phyloP scores from a whole-genome alignment of 108 stramenopile genomes.

The Skeletonema costatum region DNA sequence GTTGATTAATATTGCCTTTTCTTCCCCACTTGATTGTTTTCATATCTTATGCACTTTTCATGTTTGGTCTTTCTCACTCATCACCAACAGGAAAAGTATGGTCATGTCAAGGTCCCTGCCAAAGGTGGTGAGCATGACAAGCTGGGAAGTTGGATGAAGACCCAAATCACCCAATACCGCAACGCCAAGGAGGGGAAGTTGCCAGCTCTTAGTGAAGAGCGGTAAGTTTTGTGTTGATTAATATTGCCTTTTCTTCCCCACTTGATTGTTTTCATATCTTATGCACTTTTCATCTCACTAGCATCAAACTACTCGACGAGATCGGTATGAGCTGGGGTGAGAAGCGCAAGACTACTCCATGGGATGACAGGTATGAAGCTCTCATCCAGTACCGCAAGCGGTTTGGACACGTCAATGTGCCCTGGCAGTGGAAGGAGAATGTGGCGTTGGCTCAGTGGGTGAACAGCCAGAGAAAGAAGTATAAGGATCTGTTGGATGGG shows the following conservation, averaged over 20 bases:
- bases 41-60: not conserved
- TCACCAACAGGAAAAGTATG: constrained; percentile 25
- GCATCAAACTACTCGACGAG: constrained; percentile 34
- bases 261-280: no score
- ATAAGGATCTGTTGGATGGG: constrained; percentile 40
- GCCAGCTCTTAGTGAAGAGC: constrained; percentile 29
- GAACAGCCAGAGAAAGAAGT: constrained; percentile 41
- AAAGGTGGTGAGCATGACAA: constrained; percentile 29
- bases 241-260: no score
- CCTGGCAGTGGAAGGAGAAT: constrained; percentile 35
- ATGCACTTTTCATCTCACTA: no score
- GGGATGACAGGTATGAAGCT: constrained; percentile 30
- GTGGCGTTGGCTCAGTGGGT: constrained; percentile 39
- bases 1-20: not conserved
- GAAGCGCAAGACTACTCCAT: constrained; percentile 26
- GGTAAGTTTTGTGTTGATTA: no score
- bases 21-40: not conserved
- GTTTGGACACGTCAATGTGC: constrained; percentile 45
- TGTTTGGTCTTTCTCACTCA: not conserved
- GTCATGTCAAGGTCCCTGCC: constrained; percentile 40
- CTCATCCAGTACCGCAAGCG: constrained; percentile 26
- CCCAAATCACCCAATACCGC: constrained; percentile 43
- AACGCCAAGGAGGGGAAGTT: constrained; percentile 26
- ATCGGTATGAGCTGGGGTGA: constrained; percentile 40
- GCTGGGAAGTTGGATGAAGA: constrained; percentile 42